A percentile compares a stretch with the other conserved stretches of the same genome.
Conservation (phyloP, 305 asterid genomes). For the Nicotiana rustica region DNA sequence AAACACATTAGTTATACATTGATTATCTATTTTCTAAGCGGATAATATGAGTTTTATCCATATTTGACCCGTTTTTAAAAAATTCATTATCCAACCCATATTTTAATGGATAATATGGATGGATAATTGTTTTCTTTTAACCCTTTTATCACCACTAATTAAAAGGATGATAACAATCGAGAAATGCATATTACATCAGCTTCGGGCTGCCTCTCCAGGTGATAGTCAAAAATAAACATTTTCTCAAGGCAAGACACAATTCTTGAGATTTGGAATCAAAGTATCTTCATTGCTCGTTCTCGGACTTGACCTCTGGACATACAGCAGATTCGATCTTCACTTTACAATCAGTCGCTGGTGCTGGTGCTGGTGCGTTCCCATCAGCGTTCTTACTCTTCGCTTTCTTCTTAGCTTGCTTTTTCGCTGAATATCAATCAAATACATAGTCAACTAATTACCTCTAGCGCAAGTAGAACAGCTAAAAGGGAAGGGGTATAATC, state of each 20-base stretch:
- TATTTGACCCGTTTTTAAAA: too few relatives aligned
- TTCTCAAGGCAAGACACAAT: background rate
- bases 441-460: conserved; percentile 35
- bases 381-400: conserved; percentile 44
- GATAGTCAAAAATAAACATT: background rate
- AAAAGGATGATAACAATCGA: background rate
- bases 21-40: too few relatives aligned
- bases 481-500: background rate
- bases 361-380: background rate
- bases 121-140: too few relatives aligned
- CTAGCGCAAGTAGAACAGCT: background rate
- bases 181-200: conserved; percentile 8
- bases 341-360: background rate
- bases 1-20: too few relatives aligned
- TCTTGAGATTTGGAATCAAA: background rate
- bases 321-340: conserved; percentile 9
- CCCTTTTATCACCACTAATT: too few relatives aligned
- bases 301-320: background rate
- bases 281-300: background rate
- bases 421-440: conserved; percentile 50
- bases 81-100: too few relatives aligned
- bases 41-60: too few relatives aligned
- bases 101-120: too few relatives aligned
- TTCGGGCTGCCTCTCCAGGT: background rate
- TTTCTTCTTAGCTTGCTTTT: conserved; percentile 59